Conservation (phyloP, 2,329 filamentous ascomycete species). For the Colletotrichum kahawae region DNA sequence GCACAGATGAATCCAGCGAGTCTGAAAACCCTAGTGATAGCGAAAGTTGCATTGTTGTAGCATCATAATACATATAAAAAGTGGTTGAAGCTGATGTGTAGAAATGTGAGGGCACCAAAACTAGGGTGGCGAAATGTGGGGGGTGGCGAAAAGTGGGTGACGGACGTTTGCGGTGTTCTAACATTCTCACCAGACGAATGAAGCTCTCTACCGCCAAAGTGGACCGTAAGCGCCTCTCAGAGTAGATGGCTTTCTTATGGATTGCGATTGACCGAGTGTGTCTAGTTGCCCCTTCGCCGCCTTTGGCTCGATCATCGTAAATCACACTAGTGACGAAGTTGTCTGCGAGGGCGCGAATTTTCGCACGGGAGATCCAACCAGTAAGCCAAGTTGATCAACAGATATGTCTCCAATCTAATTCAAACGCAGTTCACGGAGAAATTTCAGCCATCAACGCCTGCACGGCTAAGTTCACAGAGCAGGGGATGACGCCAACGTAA, state of each 20-base stretch:
- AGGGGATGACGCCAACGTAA: slow-evolving; percentile 13
- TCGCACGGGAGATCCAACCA: slow-evolving; percentile 12
- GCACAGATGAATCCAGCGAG: too few relatives aligned
- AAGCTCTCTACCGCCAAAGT: slow-evolving; percentile 7
- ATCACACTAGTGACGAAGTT: slow-evolving; percentile 51
- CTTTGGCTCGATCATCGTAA: slow-evolving; percentile 60
- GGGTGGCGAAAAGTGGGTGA: too few relatives aligned
- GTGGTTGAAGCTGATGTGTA: too few relatives aligned
- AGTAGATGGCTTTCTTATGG: background rate
- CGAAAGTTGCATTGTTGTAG: too few relatives aligned
- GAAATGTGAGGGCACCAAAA: too few relatives aligned
- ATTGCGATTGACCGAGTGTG: background rate
- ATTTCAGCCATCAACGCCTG: slow-evolving; percentile 17
- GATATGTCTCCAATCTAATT: background rate
- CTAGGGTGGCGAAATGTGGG: too few relatives aligned
- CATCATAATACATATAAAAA: too few relatives aligned
- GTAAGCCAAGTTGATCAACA: background rate
- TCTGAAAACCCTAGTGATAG: too few relatives aligned
- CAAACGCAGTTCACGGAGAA: background rate
- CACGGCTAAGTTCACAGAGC: background rate
- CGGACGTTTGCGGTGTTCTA: background rate
- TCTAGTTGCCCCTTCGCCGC: slow-evolving; percentile 53
- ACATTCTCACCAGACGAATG: background rate
- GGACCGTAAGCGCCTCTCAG: background rate
- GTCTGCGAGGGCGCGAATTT: slow-evolving; percentile 17